Evolutionary conservation across 2,329 filamentous ascomycete genomes (phyloP).

Genomic region (Ophiosphaerella herpotricha): DNA sequence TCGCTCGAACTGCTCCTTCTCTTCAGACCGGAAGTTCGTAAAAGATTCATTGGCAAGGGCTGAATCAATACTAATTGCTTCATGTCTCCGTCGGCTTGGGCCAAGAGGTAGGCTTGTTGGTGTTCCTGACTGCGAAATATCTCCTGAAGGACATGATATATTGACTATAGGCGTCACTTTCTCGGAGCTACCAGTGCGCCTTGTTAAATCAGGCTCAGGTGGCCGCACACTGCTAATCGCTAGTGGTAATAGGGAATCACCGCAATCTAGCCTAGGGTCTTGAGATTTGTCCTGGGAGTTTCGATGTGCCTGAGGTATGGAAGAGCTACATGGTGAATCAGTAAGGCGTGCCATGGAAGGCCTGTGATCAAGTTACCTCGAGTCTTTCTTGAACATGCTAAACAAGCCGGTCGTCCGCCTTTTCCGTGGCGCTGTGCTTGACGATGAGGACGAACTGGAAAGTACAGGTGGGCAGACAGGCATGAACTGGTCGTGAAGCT

Average conservation of each 20-base stretch:
- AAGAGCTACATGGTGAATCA: constrained; percentile 28
- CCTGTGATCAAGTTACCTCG: constrained; percentile 23
- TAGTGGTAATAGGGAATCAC: constrained; percentile 35
- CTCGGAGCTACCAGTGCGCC: constrained; percentile 36
- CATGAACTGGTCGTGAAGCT: constrained; percentile 22
- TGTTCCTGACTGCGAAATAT: constrained; percentile 7
- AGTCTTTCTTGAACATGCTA: constrained; percentile 39
- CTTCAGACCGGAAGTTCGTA: constrained; percentile 28
- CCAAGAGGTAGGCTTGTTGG: constrained; percentile 9
- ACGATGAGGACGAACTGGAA: constrained; percentile 28
- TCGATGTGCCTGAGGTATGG: constrained; percentile 31
- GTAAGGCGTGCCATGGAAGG: constrained; percentile 4
- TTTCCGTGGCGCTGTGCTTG: constrained; percentile 21
- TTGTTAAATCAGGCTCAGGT: constrained; percentile 20
- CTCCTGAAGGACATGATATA: constrained; percentile 12
- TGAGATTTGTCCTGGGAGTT: constrained; percentile 28
- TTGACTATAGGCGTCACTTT: constrained; percentile 29
- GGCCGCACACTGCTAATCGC: constrained; percentile 27
- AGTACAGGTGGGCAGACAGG: constrained; percentile 26
- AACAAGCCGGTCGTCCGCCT: constrained; percentile 38
- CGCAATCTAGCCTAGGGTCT: constrained; percentile 35
- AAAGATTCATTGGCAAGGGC: constrained; percentile 35
- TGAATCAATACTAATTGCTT: constrained; percentile 23
- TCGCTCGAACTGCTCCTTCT: constrained; percentile 37
- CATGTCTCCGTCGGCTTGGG: constrained; percentile 15